These are phyloP conservation scores for Pichia sp. DNA, from an alignment of 1,139 yeast genomes.

Conservation along the genomic window DNA sequence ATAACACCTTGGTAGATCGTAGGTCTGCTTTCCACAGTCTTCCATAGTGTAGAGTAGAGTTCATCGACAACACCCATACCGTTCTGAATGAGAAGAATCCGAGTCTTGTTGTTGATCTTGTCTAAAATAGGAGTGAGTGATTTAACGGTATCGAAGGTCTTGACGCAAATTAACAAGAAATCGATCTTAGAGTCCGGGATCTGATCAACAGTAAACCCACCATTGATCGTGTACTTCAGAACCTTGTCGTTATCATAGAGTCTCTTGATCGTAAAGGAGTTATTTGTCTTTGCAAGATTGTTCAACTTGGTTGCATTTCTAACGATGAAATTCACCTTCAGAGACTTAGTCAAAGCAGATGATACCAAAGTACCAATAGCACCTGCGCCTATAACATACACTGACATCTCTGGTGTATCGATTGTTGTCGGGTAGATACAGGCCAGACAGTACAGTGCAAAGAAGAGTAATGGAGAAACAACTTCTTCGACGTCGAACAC, in stretches of 20 bases:
- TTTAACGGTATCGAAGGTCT: slow-evolving; percentile 31
- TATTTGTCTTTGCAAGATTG: slow-evolving; percentile 19
- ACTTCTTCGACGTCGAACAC: too few species aligned
- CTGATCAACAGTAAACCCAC: slow-evolving; percentile 19
- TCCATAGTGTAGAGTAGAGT: slow-evolving; percentile 57
- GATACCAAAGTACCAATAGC: slow-evolving; percentile 32
- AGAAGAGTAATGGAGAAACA: too few species aligned
- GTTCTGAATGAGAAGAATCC: slow-evolving; percentile 69
- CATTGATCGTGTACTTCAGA: slow-evolving; percentile 18
- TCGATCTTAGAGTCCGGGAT: slow-evolving; percentile 24
- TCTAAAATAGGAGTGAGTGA: slow-evolving; percentile 27
- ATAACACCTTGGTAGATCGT: slow-evolving; percentile 69
- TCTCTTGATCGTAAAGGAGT: slow-evolving; percentile 25
- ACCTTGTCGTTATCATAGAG: slow-evolving; percentile 23
- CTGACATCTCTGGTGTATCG: slow-evolving; percentile 14
- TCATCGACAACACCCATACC: slow-evolving; percentile 66
- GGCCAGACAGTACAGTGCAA: background rate
- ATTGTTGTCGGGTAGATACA: background rate
- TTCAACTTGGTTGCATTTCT: slow-evolving; percentile 26
- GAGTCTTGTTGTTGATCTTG: slow-evolving; percentile 38
- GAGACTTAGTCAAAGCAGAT: slow-evolving; percentile 21
- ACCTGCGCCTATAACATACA: slow-evolving; percentile 33
- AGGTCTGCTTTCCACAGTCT: slow-evolving; percentile 45
- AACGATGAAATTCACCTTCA: slow-evolving; percentile 28
- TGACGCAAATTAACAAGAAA: slow-evolving; percentile 32